A percentile compares a stretch with the other conserved stretches of the same genome.
Evolutionary conservation across 352 stramenopile genomes (phyloP).

Genomic region (Phytopythium boreale): DNA sequence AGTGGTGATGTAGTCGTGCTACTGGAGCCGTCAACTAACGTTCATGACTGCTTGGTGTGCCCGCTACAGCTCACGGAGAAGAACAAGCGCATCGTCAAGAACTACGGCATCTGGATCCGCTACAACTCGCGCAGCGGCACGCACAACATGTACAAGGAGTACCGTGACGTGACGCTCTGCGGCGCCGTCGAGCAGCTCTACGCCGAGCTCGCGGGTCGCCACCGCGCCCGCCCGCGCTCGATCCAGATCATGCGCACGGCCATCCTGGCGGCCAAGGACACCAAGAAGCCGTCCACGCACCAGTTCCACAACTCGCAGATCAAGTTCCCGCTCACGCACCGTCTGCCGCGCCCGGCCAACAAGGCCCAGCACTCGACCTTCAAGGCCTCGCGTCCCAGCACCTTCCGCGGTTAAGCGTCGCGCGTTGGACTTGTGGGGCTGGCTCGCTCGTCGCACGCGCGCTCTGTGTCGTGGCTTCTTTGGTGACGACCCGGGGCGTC

Average conservation of each 20-base stretch:
- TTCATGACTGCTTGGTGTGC: slow-evolving; percentile 3
- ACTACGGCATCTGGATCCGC: slow-evolving; percentile 99
- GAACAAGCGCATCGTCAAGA: slow-evolving; percentile 98
- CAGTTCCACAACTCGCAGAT: slow-evolving; percentile 97
- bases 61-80: slow-evolving; percentile 93
- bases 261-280: slow-evolving; percentile 94
- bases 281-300: slow-evolving; percentile 95
- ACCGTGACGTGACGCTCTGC: slow-evolving; percentile 97
- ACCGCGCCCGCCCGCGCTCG: slow-evolving; percentile 95
- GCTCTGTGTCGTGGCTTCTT: background rate
- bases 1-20: background rate
- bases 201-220: slow-evolving; percentile 97
- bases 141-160: slow-evolving; percentile 99
- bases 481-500: background rate
- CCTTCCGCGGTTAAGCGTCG: slow-evolving; percentile 95
- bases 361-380: slow-evolving; percentile 97
- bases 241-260: slow-evolving; percentile 99
- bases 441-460: background rate
- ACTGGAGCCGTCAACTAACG: background rate
- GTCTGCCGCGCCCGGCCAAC: slow-evolving; percentile 89
- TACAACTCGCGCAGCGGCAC: slow-evolving; percentile 99
- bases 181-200: slow-evolving; percentile 99
- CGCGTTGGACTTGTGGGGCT: background rate
- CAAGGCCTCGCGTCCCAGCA: slow-evolving; percentile 96
- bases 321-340: slow-evolving; percentile 98